Base-by-base conservation (phyloP, 805 yeast species). In the Yarrowia bubula region DNA sequence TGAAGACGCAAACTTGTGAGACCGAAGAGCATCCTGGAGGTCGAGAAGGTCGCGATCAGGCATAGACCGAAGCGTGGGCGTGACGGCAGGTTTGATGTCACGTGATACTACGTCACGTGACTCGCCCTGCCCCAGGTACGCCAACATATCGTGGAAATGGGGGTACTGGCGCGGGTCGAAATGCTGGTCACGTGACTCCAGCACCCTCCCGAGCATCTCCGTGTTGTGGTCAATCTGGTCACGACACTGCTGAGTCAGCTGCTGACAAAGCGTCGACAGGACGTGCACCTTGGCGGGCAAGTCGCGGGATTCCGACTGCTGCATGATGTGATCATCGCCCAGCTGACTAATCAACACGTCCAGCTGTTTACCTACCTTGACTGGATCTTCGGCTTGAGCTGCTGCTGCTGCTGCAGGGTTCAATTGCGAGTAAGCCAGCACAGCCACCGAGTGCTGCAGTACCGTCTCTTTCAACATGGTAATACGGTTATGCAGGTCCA, bases 41-140 rank as follows among this genome's bases (percentile, higher is more conserved):
- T 70, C 71, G 11, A 71, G 71, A 44, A 70, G 67, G 31, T 71
- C 73, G 11, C 70, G 47, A 53, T 48, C 32, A 0, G 41, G 17
- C 41, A 14, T 33, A 11, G 17, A 4, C 14, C 6, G 11, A 13
- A 39, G 53, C 7, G 53, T 48, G 3, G 17, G 53, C 6, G 53
- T 13, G 10, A 22, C 53, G 9, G 37, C 10, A 2, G 47, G 14
- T 9, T 18, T 18, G 14, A 31, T 15, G 1, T 46, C 51, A 46
- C 22, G 37, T n/a, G 50, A 22, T 32, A 10, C 17, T 8, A 31
- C 15, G 1, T 48, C 53, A 17, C 53, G 53, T 7, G 53, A 17
- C 31, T 48, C 18, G 13, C 41, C 41, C 10, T 38, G 43, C 58
- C 38, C 48, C 3, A 58, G 33, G 35, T 58, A 58, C 1, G 51